phyloP scores from a whole-genome alignment of 495 filamentous ascomycete genomes.

The Hypoxylon subgilvum region DNA sequence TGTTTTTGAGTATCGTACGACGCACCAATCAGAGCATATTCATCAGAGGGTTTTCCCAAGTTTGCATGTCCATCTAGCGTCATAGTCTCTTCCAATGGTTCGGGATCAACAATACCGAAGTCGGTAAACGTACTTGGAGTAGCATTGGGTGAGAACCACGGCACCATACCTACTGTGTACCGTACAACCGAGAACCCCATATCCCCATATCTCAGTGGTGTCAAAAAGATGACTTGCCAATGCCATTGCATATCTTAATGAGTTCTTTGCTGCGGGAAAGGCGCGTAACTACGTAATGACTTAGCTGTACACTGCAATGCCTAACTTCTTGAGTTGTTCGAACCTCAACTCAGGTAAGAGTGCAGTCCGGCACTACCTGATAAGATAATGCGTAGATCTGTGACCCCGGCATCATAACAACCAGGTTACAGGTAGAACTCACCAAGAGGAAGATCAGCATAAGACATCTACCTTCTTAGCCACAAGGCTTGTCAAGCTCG shows the following conservation, averaged over 20 bases:
- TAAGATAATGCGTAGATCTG: no score
- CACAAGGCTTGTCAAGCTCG: no score
- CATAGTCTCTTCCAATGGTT: conserved; percentile 4
- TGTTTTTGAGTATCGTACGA: background rate
- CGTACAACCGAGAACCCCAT: no score
- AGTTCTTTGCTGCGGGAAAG: background rate
- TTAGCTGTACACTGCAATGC: conserved; percentile 7
- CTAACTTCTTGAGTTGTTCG: background rate
- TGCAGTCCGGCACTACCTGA: no score
- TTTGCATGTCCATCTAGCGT: background rate
- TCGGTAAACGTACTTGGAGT: background rate
- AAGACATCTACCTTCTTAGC: no score
- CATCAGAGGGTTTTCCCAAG: background rate
- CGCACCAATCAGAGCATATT: conserved; percentile 1
- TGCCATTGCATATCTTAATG: background rate
- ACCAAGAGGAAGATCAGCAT: no score
- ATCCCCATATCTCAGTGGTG: background rate
- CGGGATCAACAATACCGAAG: background rate
- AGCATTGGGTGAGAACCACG: background rate
- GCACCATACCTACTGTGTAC: no score
- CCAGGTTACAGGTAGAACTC: no score
- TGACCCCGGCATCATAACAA: no score
- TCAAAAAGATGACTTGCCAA: conserved; percentile 4
- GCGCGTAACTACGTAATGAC: conserved; percentile 6
- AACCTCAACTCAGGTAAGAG: no score